These are phyloP conservation scores for Yamadazyma taylorii DNA, from an alignment of 1,139 yeast genomes.

Conservation along the genomic window DNA sequence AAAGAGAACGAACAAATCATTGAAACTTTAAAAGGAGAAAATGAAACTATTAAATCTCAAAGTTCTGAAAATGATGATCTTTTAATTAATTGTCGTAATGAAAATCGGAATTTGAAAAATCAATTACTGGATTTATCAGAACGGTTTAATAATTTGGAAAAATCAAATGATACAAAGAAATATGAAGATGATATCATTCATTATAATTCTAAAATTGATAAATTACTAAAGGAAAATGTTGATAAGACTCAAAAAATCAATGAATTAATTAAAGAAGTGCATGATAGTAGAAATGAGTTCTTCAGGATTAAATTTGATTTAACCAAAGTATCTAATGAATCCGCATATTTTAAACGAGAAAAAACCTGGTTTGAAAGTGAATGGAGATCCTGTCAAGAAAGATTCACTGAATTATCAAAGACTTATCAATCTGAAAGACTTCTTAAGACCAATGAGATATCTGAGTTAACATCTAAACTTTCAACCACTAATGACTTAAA, in stretches of 20 bases:
- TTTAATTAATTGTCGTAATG: constrained; percentile 17
- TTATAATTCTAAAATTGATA: constrained; percentile 53
- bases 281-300: constrained; percentile 36
- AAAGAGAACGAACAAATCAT: constrained; percentile 25
- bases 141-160: constrained; percentile 16
- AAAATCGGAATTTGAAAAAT: constrained; percentile 23
- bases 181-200: constrained; percentile 43
- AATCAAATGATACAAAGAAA: constrained; percentile 8
- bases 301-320: constrained; percentile 44
- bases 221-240: constrained; percentile 49
- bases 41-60: constrained; percentile 24
- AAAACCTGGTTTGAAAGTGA: constrained; percentile 53
- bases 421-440: constrained; percentile 40
- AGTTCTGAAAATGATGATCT: constrained; percentile 17
- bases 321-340: constrained; percentile 40
- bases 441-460: constrained; percentile 28
- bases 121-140: constrained; percentile 21
- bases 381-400: constrained; percentile 35
- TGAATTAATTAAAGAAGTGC: constrained; percentile 37
- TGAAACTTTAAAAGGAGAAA: constrained; percentile 27
- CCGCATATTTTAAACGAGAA: constrained; percentile 34
- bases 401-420: constrained; percentile 41
- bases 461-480: constrained; percentile 28
- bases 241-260: constrained; percentile 43
- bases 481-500: constrained; percentile 24